Conservation (phyloP, 2,329 filamentous ascomycete genomes). For the Raffaelea deltoideospora region DNA sequence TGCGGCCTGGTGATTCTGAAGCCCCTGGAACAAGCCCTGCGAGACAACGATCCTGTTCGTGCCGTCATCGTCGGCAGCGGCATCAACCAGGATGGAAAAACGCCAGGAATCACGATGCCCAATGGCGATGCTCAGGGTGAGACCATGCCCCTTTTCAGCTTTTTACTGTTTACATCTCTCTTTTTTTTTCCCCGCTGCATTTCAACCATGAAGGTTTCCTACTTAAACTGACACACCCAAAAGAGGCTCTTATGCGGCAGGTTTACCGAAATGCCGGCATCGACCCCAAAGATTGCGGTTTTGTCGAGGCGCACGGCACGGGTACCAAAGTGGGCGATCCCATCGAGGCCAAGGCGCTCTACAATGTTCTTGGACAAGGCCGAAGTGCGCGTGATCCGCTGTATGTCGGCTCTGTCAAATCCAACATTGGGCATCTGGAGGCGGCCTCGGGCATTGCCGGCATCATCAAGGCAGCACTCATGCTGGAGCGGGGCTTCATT, state of each 20-base stretch:
- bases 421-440: slow-evolving; percentile 33
- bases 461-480: slow-evolving; percentile 35
- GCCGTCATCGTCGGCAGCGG: slow-evolving; percentile 34
- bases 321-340: slow-evolving; percentile 40
- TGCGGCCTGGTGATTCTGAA: slow-evolving; percentile 26
- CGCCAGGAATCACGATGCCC: slow-evolving; percentile 41
- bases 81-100: slow-evolving; percentile 41
- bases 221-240: too few relatives aligned
- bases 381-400: slow-evolving; percentile 13
- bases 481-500: slow-evolving; percentile 34
- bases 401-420: slow-evolving; percentile 21
- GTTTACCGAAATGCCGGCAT: slow-evolving; percentile 25
- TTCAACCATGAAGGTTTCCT: too few relatives aligned
- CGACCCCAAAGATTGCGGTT: slow-evolving; percentile 20
- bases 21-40: slow-evolving; percentile 16
- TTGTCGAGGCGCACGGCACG: slow-evolving; percentile 40
- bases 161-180: neutral
- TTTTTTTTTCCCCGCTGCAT: neutral
- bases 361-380: slow-evolving; percentile 16
- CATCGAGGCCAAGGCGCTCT: slow-evolving; percentile 31
- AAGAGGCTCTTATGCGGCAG: slow-evolving; percentile 21
- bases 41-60: slow-evolving; percentile 36
- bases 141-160: neutral
- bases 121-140: slow-evolving; percentile 31
- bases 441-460: slow-evolving; percentile 33